Base-by-base conservation (phyloP, 768 basidiomycete species). In the Rossbeevera mucosa region DNA sequence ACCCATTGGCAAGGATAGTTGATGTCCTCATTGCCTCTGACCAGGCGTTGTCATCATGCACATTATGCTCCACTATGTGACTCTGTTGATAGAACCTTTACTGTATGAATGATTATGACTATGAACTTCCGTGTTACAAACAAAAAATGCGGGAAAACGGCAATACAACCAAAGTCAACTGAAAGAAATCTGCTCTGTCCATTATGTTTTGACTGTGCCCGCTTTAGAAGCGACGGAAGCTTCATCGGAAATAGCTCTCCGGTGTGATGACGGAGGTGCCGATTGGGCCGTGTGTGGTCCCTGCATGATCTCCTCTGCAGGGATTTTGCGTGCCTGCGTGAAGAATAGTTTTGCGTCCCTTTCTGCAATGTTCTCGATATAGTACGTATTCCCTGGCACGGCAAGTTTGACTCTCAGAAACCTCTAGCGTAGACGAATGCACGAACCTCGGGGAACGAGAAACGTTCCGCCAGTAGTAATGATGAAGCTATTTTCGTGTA, bases 271-370 rank as follows among this genome's bases (percentile, higher is more conserved):
- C 4, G 68, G 68, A 14, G 68, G 67, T 18, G 59, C 68, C 22
- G 68, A 69, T 24, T 60, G 60, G 20, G 67, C 62, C 2, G 58
- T 59, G 26, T 62, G 69, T 38, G 64, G 69, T 11, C 12, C 46
- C 18, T 44, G 55, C 16, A 60, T 47, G 13, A 51, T 57, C 26
- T 69, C 73, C 3, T 67, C 70, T 22, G 65, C 56, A 0, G 71
- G 62, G 28, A 80, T 59, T 62, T 80, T 76, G 25, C 86, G 78
- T 0, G 90, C 91, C 72, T 97, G 95, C 0, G 92, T 86, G 72
- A 97, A 98, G 74, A 95, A 96, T 7, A 98, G 70, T 61, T 80
- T 82, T 20, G 86, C 91, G 45, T 88, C 84, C 30, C 88, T 82
- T 44, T 86, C 79, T 18, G 78, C 80, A 20, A 96, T 85, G 71